phyloP scores from a whole-genome alignment of 2,329 filamentous ascomycete species.

The Fusarium albidum region DNA sequence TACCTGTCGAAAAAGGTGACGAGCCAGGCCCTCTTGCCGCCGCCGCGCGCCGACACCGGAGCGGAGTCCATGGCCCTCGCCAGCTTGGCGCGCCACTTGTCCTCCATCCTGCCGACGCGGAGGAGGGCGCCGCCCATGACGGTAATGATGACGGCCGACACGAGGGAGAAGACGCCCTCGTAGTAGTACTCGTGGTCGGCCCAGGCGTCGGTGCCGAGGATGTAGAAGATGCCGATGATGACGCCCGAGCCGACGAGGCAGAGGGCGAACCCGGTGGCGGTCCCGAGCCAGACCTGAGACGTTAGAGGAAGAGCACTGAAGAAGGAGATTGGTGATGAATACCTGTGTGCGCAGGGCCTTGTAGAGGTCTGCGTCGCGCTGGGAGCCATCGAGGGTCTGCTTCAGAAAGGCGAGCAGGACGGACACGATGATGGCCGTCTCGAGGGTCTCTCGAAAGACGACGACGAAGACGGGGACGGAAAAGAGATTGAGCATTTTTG shows the following conservation, averaged over 20 bases:
- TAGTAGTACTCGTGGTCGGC: constrained; percentile 77
- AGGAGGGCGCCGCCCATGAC: constrained; percentile 82
- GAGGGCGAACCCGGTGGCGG: constrained; percentile 51
- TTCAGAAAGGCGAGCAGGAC: constrained; percentile 86
- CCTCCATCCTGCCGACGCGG: constrained; percentile 82
- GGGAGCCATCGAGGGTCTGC: constrained; percentile 74
- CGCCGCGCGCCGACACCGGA: constrained; percentile 54
- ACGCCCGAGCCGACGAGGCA: constrained; percentile 71
- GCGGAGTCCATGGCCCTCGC: constrained; percentile 72
- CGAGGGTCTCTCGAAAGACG: constrained; percentile 85
- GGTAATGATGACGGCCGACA: constrained; percentile 85
- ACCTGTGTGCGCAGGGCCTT: constrained; percentile 75
- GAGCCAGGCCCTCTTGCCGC: constrained; percentile 55
- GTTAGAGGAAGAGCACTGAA: background rate
- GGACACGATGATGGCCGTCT: constrained; percentile 85
- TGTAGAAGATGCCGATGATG: constrained; percentile 78
- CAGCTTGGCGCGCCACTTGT: constrained; percentile 86
- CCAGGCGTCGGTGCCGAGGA: constrained; percentile 73
- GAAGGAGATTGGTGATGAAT: background rate
- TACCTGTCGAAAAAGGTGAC: constrained; percentile 79
- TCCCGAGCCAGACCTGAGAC: constrained; percentile 65
- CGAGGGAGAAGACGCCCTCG: constrained; percentile 79
- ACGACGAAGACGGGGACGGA: constrained; percentile 88
- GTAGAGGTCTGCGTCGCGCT: constrained; percentile 68
- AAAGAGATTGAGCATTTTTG: constrained; percentile 71